phyloP scores from a whole-genome alignment of 2,329 filamentous ascomycete genomes.

The Fusarium oligoseptatum region DNA sequence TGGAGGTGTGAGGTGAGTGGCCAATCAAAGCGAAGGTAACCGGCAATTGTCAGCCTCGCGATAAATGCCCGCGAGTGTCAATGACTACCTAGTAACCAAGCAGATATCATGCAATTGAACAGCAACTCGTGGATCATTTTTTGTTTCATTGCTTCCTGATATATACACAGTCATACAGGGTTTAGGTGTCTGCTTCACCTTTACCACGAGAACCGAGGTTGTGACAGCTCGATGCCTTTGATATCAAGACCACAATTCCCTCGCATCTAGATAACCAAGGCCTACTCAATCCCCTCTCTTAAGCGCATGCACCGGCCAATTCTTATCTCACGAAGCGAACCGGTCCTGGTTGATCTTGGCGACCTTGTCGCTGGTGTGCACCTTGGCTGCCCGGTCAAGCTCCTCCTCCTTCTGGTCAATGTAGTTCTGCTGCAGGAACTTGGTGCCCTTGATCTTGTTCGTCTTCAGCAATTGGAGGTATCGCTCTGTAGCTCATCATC shows the following conservation, averaged over 20 bases:
- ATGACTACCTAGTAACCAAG: neutral
- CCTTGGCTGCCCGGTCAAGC: constrained; percentile 54
- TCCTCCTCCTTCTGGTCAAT: constrained; percentile 64
- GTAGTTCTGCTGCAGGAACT: constrained; percentile 86
- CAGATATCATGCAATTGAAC: neutral
- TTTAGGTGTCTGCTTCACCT: constrained; percentile 38
- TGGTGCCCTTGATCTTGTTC: constrained; percentile 81
- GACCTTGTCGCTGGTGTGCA: constrained; percentile 57
- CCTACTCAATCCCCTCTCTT: constrained; percentile 15
- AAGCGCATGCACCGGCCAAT: constrained; percentile 3
- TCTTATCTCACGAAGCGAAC: constrained; percentile 47
- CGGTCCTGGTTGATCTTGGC: constrained; percentile 54
- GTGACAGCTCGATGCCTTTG: constrained; percentile 31
- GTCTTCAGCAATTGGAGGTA: constrained; percentile 84
- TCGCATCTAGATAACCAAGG: constrained; percentile 38
- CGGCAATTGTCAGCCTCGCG: constrained; percentile 48
- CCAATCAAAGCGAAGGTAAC: constrained; percentile 45
- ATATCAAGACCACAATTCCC: constrained; percentile 39
- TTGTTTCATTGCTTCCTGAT: constrained; percentile 47
- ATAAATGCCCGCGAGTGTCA: constrained; percentile 15
- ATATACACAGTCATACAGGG: constrained; percentile 53
- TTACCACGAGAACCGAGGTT: constrained; percentile 33
- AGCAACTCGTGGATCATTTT: constrained; percentile 30
- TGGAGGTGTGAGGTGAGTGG: constrained; percentile 40
- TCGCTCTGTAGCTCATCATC: constrained; percentile 67